These are phyloP conservation scores for Carex kokanica DNA, from an alignment of 176 grass and related monocot genomes.

Conservation along the genomic window DNA sequence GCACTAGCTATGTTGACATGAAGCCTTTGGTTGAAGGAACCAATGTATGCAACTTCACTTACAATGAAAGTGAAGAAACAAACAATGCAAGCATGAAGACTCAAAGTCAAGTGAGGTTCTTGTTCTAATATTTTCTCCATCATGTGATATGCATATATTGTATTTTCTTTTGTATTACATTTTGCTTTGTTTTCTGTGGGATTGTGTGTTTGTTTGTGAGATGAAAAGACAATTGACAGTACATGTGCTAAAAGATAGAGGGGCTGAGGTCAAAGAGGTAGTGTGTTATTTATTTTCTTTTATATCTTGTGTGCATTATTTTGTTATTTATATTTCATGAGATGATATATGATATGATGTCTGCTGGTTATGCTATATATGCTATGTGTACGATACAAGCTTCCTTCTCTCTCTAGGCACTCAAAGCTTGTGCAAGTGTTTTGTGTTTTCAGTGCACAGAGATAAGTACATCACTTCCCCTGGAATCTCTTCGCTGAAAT, in stretches of 20 bases:
- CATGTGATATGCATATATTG: slow-evolving; percentile 28
- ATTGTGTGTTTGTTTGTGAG: slow-evolving; percentile 15
- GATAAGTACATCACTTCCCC: neutral
- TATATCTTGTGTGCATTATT: slow-evolving; percentile 16
- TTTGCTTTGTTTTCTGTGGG: slow-evolving; percentile 21
- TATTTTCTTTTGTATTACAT: neutral
- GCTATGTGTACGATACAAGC: slow-evolving; percentile 14
- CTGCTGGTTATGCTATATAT: neutral
- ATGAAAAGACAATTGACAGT: slow-evolving; percentile 26
- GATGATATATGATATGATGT: slow-evolving; percentile 27
- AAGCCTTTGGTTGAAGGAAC: slow-evolving; percentile 21
- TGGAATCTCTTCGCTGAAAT: slow-evolving; percentile 5
- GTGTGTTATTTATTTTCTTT: slow-evolving; percentile 15
- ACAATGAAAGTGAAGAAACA: slow-evolving; percentile 15
- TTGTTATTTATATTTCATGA: slow-evolving; percentile 17
- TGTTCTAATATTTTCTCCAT: slow-evolving; percentile 9
- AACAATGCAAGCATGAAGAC: slow-evolving; percentile 5
- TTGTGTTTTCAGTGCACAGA: slow-evolving; percentile 21
- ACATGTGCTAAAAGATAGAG: slow-evolving; percentile 34
- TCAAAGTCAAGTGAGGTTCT: slow-evolving; percentile 29
- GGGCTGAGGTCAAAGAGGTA: slow-evolving; percentile 15
- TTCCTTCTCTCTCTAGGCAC: slow-evolving; percentile 8
- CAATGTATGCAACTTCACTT: slow-evolving; percentile 24
- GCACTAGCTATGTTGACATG: slow-evolving; percentile 31
- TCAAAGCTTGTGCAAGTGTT: slow-evolving; percentile 16